Percentiles rank a stretch among this genome's conserved stretches.
These are phyloP conservation scores for Avena sativa DNA, from an alignment of 176 grass and related monocot species.

Conservation along the genomic window DNA sequence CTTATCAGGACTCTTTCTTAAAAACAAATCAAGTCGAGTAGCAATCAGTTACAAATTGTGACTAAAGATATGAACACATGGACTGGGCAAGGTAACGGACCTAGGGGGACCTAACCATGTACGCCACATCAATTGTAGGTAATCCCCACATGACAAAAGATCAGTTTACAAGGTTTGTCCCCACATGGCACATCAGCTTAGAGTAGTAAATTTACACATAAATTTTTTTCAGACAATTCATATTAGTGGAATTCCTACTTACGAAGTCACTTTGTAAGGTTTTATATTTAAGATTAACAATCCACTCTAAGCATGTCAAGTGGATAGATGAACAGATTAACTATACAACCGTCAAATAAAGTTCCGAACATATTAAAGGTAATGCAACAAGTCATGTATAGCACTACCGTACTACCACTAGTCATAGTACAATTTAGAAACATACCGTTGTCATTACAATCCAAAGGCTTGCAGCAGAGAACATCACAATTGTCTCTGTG, in stretches of 20 bases:
- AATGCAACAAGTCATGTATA: slow-evolving; percentile 1
- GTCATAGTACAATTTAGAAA: not conserved
- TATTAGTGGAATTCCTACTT: not conserved
- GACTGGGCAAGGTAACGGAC: not conserved
- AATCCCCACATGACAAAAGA: not conserved
- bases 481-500: not conserved
- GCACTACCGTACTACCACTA: not conserved
- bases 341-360: not conserved
- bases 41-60: not conserved
- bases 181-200: not conserved
- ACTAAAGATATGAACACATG: slow-evolving; percentile 6
- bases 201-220: slow-evolving; percentile 13
- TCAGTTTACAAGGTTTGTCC: not conserved
- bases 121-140: not conserved
- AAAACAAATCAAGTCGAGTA: not conserved
- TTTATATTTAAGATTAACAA: slow-evolving; percentile 12
- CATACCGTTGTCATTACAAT: slow-evolving; percentile 21
- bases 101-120: not conserved
- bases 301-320: not conserved
- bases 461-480: slow-evolving; percentile 25
- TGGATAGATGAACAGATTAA: not conserved
- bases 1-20: not conserved
- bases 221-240: not conserved
- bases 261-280: not conserved
- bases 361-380: not conserved